Conservation (phyloP, 2,329 filamentous ascomycete species). For the Hypoxylon sp. region DNA sequence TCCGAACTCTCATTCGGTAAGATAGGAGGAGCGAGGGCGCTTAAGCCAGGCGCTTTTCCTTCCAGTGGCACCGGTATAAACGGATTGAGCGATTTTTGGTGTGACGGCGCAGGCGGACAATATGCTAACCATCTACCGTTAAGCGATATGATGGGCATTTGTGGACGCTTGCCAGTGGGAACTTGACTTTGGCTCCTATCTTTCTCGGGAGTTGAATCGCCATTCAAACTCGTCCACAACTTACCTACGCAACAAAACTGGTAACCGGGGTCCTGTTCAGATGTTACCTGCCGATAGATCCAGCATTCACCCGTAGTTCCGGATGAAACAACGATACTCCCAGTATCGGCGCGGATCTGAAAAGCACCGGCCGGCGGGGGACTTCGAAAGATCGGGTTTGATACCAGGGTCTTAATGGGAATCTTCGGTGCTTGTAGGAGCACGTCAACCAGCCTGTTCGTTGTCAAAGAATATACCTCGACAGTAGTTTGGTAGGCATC, state of each 20-base stretch:
- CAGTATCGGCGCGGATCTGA: conserved; percentile 79
- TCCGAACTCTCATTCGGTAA: conserved; percentile 76
- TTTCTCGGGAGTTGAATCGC: conserved; percentile 63
- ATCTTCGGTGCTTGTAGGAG: conserved; percentile 79
- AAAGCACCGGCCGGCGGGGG: conserved; percentile 81
- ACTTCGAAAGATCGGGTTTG: conserved; percentile 75
- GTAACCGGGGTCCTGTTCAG: conserved; percentile 60
- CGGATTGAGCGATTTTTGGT: conserved; percentile 78
- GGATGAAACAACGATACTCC: conserved; percentile 81
- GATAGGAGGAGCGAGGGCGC: conserved; percentile 76
- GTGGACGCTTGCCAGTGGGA: conserved; percentile 61
- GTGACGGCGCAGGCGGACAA: conserved; percentile 79
- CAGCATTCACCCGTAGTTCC: conserved; percentile 90
- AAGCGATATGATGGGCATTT: conserved; percentile 77
- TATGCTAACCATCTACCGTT: conserved; percentile 84
- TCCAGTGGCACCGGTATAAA: conserved; percentile 70
- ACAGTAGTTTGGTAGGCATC: conserved; percentile 87
- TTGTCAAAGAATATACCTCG: conserved; percentile 87
- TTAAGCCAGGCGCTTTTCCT: conserved; percentile 69
- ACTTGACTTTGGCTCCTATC: conserved; percentile 59
- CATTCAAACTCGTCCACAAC: conserved; percentile 89
- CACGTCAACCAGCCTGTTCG: conserved; percentile 78
- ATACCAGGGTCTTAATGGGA: conserved; percentile 70
- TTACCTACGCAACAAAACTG: conserved; percentile 83
- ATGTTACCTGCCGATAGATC: conserved; percentile 73